These are phyloP conservation scores for Nemania sp. DNA, from an alignment of 2,329 filamentous ascomycete genomes.

Conservation along the genomic window DNA sequence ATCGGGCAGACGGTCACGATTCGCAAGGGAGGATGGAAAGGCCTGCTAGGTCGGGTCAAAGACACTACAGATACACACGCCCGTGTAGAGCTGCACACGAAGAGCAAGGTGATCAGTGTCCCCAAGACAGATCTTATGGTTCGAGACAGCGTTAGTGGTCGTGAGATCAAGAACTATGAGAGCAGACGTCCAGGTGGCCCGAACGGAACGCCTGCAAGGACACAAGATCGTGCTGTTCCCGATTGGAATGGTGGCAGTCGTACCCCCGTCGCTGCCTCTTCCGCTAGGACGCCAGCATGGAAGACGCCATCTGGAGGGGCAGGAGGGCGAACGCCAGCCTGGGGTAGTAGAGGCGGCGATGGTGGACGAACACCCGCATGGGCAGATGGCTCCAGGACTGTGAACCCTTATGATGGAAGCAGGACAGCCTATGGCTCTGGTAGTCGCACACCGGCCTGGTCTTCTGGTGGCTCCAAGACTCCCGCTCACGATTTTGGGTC, in stretches of 20 bases:
- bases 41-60: slow-evolving; percentile 91
- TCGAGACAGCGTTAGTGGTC: slow-evolving; percentile 81
- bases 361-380: slow-evolving; percentile 71
- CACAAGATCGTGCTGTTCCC: slow-evolving; percentile 47
- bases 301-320: slow-evolving; percentile 61
- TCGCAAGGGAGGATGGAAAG: slow-evolving; percentile 86
- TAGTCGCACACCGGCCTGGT: slow-evolving; percentile 75
- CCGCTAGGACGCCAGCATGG: slow-evolving; percentile 78
- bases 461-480: slow-evolving; percentile 71
- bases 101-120: slow-evolving; percentile 87
- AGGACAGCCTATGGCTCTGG: slow-evolving; percentile 78
- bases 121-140: slow-evolving; percentile 80
- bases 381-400: slow-evolving; percentile 68
- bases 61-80: slow-evolving; percentile 86
- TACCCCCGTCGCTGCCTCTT: slow-evolving; percentile 66
- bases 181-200: slow-evolving; percentile 51
- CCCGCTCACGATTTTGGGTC: slow-evolving; percentile 69
- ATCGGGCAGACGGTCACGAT: slow-evolving; percentile 92
- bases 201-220: slow-evolving; percentile 50
- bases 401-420: slow-evolving; percentile 72
- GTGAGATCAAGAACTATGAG: slow-evolving; percentile 71
- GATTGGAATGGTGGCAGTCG: slow-evolving; percentile 69
- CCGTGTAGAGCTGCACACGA: slow-evolving; percentile 90
- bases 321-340: slow-evolving; percentile 65
- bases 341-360: slow-evolving; percentile 58